Conservation (phyloP, 352 stramenopile genomes). For the Phytophthora pluvialis region DNA sequence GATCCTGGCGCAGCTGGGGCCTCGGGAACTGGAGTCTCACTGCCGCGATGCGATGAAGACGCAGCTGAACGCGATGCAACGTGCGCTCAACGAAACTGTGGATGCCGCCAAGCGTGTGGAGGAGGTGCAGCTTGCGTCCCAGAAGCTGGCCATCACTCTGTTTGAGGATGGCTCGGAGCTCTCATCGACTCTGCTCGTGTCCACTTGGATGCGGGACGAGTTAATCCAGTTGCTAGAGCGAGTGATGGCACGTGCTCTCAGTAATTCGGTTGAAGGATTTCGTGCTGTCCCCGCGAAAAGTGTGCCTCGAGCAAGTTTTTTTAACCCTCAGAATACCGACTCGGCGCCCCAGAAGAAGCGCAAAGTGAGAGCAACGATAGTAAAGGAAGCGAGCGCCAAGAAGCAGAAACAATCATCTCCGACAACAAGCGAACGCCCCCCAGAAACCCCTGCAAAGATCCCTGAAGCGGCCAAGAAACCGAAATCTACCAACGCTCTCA, state of each 20-base stretch:
- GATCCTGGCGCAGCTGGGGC: conserved; percentile 10
- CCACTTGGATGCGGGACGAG: conserved; percentile 4
- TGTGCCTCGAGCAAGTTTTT: not conserved
- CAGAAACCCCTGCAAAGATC: not conserved
- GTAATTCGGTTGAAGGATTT: too few species aligned
- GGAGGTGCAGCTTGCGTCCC: conserved; percentile 8
- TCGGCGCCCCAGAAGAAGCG: conserved; percentile 3
- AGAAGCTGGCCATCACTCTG: conserved; percentile 14
- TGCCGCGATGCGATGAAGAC: conserved; percentile 15
- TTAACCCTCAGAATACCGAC: not conserved
- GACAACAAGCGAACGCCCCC: not conserved
- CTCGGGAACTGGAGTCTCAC: conserved; percentile 9
- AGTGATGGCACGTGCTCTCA: not conserved
- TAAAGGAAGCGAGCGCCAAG: not conserved
- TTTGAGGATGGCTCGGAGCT: conserved; percentile 15
- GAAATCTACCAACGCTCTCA: conserved; percentile 3
- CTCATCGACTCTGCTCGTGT: conserved; percentile 9
- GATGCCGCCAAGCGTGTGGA: conserved; percentile 4
- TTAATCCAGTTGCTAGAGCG: not conserved
- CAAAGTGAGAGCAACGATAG: not conserved
- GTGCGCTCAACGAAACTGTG: conserved; percentile 5
- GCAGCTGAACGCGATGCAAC: conserved; percentile 5
- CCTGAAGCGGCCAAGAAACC: not conserved
- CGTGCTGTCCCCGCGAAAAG: not conserved
- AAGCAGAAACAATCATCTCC: not conserved